These are phyloP conservation scores for Hypericum perforatum DNA, from an alignment of 345 rosid genomes.

Conservation along the genomic window DNA sequence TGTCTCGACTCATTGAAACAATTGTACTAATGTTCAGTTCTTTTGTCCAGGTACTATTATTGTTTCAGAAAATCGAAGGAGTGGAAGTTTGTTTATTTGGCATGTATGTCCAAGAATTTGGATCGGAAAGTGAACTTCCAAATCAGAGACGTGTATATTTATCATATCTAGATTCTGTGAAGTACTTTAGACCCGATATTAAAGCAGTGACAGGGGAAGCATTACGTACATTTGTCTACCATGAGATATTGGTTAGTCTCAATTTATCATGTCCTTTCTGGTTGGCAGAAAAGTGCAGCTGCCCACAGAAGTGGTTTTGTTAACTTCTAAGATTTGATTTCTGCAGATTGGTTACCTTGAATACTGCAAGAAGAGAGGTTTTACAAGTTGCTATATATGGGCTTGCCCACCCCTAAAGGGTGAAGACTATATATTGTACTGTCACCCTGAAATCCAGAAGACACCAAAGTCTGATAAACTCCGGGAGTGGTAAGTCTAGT, in stretches of 20 bases:
- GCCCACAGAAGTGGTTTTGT: conserved; percentile 1
- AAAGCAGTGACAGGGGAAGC: conserved; percentile 92
- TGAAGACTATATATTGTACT: conserved; percentile 93
- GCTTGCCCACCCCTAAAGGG: conserved; percentile 99
- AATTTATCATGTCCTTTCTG: conserved; percentile 3
- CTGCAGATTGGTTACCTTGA: conserved; percentile 96
- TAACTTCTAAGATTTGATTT: conserved; percentile 11
- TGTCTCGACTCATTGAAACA: neutral
- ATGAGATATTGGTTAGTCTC: conserved; percentile 71
- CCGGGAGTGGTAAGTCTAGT: conserved; percentile 80
- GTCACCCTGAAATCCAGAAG: conserved; percentile 99
- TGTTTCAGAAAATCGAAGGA: conserved; percentile 99
- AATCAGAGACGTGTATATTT: conserved; percentile 98
- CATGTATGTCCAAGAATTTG: conserved; percentile 99
- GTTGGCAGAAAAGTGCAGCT: neutral
- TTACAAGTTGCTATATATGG: conserved; percentile 99
- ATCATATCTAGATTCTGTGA: conserved; percentile 95
- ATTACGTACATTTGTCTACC: conserved; percentile 92
- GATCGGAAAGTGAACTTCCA: conserved; percentile 83
- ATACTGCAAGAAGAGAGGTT: conserved; percentile 93
- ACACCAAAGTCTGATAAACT: conserved; percentile 99
- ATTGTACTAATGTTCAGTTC: conserved; percentile 4
- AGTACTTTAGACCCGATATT: conserved; percentile 93
- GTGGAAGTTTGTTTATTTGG: conserved; percentile 98
- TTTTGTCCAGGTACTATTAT: conserved; percentile 66